Conservation (phyloP, 768 basidiomycete species). For the Lanmaoa pseudosensibilis region DNA sequence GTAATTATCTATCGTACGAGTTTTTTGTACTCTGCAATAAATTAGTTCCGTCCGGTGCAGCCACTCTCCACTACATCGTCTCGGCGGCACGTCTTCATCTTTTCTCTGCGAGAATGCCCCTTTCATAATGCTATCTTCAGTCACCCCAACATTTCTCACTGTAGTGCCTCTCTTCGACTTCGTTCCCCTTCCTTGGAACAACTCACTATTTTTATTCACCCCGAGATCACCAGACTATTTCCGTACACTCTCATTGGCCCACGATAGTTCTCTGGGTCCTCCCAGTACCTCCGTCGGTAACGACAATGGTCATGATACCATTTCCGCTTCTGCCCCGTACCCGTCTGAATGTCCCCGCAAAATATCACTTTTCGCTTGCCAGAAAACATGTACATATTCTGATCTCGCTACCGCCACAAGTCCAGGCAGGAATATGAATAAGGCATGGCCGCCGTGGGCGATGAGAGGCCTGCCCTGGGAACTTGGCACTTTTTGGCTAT, state of each 20-base stretch:
- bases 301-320: not conserved
- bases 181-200: slow-evolving; percentile 7
- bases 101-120: not conserved
- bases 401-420: not conserved
- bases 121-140: slow-evolving; percentile 6
- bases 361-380: not conserved
- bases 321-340: not conserved
- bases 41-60: slow-evolving; percentile 20
- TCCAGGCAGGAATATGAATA: not conserved
- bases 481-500: slow-evolving; percentile 6
- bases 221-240: slow-evolving; percentile 19
- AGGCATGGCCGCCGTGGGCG: slow-evolving; percentile 10
- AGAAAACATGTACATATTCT: not conserved
- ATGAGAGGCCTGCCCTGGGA: slow-evolving; percentile 10
- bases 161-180: slow-evolving; percentile 4
- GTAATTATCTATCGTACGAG: not conserved
- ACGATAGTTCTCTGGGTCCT: not conserved
- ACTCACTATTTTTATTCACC: slow-evolving; percentile 12
- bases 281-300: not conserved
- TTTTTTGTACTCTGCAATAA: not conserved
- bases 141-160: slow-evolving; percentile 14
- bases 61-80: not conserved
- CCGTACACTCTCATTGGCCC: slow-evolving; percentile 9
- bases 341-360: not conserved
- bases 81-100: not conserved